A percentile compares a stretch with the other conserved stretches of the same genome.
phyloP scores from a whole-genome alignment of 805 yeast species.

The Kodamaea lidongshanica region DNA sequence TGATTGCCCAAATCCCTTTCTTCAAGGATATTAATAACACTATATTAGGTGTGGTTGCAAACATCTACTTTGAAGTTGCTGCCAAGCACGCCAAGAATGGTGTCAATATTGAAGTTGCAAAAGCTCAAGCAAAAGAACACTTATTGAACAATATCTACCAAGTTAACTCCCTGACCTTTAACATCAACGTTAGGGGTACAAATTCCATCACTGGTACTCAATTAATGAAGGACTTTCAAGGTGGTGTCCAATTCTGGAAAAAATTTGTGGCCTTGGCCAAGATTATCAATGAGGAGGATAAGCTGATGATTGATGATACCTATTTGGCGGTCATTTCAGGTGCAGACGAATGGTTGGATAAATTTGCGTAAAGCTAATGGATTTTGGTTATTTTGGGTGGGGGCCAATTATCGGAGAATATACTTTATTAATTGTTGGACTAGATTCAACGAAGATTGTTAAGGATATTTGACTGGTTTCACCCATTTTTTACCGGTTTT shows the following conservation, averaged over 20 bases:
- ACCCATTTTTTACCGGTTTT: too few species aligned
- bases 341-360: conserved; percentile 28
- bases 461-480: too few species aligned
- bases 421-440: too few species aligned
- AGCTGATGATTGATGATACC: conserved; percentile 19
- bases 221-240: conserved; percentile 24
- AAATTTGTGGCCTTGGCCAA: conserved; percentile 24
- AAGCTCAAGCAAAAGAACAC: conserved; percentile 24
- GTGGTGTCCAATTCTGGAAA: conserved; percentile 32
- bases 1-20: conserved; percentile 60
- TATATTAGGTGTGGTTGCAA: conserved; percentile 54
- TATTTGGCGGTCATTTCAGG: conserved; percentile 18
- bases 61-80: conserved; percentile 45
- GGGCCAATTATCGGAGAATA: too few species aligned
- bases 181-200: conserved; percentile 37
- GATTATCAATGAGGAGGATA: conserved; percentile 23
- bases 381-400: too few species aligned
- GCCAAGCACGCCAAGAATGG: conserved; percentile 23
- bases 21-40: conserved; percentile 51
- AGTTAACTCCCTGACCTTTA: conserved; percentile 31
- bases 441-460: too few species aligned
- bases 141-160: conserved; percentile 33
- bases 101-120: conserved; percentile 21
- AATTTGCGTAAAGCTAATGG: conserved; percentile 14
- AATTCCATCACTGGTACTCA: conserved; percentile 32